Conservation (phyloP, 805 yeast genomes). For the Wickerhamiella vanderwaltii region DNA sequence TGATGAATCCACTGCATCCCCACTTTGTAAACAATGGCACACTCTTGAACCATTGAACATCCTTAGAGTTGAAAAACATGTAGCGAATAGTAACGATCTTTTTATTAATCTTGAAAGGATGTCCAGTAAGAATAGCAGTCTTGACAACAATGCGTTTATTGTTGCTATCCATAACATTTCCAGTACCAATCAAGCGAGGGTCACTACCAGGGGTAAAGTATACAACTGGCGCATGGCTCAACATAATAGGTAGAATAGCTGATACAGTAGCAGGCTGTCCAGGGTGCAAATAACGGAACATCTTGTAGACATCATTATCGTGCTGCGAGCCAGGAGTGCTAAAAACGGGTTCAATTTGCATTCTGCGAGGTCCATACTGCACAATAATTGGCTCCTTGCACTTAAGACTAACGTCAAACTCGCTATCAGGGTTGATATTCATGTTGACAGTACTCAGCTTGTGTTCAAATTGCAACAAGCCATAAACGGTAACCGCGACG, state of each 20-base stretch:
- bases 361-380: slow-evolving; percentile 89
- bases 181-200: slow-evolving; percentile 64
- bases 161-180: slow-evolving; percentile 79
- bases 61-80: slow-evolving; percentile 92
- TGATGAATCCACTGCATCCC: slow-evolving; percentile 90
- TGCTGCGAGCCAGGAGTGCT: slow-evolving; percentile 59
- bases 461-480: slow-evolving; percentile 75
- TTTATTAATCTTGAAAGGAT: slow-evolving; percentile 90
- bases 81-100: slow-evolving; percentile 82
- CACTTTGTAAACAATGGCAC: slow-evolving; percentile 85
- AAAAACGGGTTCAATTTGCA: slow-evolving; percentile 68
- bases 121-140: slow-evolving; percentile 83
- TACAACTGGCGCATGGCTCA: slow-evolving; percentile 45
- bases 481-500: slow-evolving; percentile 39
- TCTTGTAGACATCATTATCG: slow-evolving; percentile 77
- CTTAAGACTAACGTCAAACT: slow-evolving; percentile 71
- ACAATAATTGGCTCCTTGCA: slow-evolving; percentile 71
- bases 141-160: slow-evolving; percentile 75
- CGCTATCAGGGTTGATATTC: slow-evolving; percentile 79
- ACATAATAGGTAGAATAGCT: slow-evolving; percentile 73
- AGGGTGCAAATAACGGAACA: slow-evolving; percentile 69
- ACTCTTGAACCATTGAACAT: slow-evolving; percentile 77
- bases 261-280: slow-evolving; percentile 70
- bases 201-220: slow-evolving; percentile 23
- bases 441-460: slow-evolving; percentile 73